phyloP scores from a whole-genome alignment of 2,329 filamentous ascomycete genomes.

The Apiospora aurea region DNA sequence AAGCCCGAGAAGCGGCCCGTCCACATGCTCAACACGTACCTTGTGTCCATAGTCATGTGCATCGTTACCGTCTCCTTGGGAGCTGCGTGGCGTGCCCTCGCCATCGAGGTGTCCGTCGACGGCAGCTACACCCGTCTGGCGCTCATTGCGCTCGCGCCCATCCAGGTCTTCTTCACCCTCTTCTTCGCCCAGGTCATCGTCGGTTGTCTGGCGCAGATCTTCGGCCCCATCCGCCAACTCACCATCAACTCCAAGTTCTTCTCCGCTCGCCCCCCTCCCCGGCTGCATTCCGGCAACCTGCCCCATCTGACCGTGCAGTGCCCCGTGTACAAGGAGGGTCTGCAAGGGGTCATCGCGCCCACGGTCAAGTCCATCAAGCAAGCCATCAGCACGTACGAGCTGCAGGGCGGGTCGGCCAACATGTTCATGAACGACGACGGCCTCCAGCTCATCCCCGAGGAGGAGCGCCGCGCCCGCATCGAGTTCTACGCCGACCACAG shows the following conservation, averaged over 20 bases:
- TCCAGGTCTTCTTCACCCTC: conserved; percentile 82
- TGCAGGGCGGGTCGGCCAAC: conserved; percentile 79
- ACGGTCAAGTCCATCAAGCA: conserved; percentile 81
- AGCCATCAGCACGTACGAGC: conserved; percentile 78
- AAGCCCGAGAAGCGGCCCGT: conserved; percentile 70
- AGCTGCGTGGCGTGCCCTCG: conserved; percentile 73
- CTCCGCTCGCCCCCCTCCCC: conserved; percentile 72
- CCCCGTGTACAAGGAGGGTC: conserved; percentile 87
- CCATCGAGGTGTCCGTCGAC: conserved; percentile 73
- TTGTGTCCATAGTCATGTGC: conserved; percentile 71
- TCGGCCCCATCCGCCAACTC: conserved; percentile 78
- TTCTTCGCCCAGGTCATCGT: conserved; percentile 83
- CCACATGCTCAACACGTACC: conserved; percentile 72
- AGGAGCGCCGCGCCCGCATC: conserved; percentile 68
- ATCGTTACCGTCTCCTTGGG: conserved; percentile 72
- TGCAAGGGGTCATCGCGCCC: conserved; percentile 76
- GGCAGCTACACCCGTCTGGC: conserved; percentile 67
- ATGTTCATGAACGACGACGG: conserved; percentile 81
- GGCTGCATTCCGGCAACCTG: conserved; percentile 63
- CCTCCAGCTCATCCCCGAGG: conserved; percentile 70
- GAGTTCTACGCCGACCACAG: conserved; percentile 74
- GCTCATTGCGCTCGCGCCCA: conserved; percentile 69
- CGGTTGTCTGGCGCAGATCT: conserved; percentile 76
- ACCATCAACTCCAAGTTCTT: conserved; percentile 82
- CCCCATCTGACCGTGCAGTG: conserved; percentile 85